phyloP scores from a whole-genome alignment of 75 land plant genomes.

The Pinus taeda region DNA sequence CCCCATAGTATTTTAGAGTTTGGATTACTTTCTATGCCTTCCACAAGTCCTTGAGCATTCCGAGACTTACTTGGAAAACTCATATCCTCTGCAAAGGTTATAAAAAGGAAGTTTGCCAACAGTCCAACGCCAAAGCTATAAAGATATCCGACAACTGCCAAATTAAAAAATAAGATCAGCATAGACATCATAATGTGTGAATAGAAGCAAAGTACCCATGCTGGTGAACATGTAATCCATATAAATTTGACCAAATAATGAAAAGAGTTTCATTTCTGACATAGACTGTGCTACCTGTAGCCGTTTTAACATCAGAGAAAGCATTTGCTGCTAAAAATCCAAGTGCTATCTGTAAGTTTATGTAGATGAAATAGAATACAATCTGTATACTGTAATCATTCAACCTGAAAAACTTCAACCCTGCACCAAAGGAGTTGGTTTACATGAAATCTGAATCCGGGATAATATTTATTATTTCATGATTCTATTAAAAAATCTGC shows the following conservation, averaged over 20 bases:
- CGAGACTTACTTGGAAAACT: conserved; percentile 39
- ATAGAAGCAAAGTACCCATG: too few relatives aligned
- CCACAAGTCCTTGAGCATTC: too few relatives aligned
- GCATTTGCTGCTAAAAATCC: conserved; percentile 69
- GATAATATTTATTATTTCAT: too few relatives aligned
- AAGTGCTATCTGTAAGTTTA: conserved; percentile 79
- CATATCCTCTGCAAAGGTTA: conserved; percentile 58
- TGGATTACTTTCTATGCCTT: too few relatives aligned
- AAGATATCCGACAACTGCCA: conserved; percentile 72
- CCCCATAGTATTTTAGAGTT: too few relatives aligned
- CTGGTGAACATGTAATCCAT: too few relatives aligned
- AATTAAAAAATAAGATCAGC: too few relatives aligned
- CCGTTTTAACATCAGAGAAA: conserved; percentile 74
- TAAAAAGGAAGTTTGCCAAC: conserved; percentile 67
- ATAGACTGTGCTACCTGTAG: conserved; percentile 50
- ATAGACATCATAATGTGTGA: too few relatives aligned
- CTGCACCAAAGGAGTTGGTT: conserved; percentile 11
- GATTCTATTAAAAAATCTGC: too few relatives aligned
- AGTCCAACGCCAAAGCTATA: conserved; percentile 82
- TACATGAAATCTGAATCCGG: too few relatives aligned
- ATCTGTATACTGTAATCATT: conserved; percentile 82
- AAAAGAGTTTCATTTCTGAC: too few relatives aligned
- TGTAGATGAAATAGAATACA: conserved; percentile 78
- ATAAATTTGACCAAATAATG: too few relatives aligned
- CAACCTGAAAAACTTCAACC: conserved; percentile 69